These are phyloP conservation scores for Cucumis hystrix DNA, from an alignment of 306 rosid genomes.

Conservation along the genomic window DNA sequence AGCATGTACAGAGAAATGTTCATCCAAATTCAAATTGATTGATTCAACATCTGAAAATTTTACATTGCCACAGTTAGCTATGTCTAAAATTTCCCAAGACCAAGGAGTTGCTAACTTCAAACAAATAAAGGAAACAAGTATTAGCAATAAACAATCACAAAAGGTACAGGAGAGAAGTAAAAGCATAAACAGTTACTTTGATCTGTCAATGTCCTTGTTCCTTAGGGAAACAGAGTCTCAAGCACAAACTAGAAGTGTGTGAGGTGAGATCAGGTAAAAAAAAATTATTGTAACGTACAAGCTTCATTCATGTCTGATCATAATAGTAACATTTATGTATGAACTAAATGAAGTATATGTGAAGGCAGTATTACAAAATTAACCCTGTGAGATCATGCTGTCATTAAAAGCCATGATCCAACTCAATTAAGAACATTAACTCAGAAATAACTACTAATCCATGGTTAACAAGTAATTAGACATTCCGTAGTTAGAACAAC, in stretches of 20 bases:
- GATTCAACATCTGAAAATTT: conserved; percentile 48
- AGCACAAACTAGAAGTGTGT: not conserved
- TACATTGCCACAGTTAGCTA: not conserved
- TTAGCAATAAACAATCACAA: not conserved
- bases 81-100: not conserved
- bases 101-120: not conserved
- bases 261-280: not conserved
- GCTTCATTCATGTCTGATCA: no score
- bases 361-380: no score
- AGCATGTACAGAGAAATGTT: conserved; percentile 48
- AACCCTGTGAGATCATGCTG: conserved; percentile 4
- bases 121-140: not conserved
- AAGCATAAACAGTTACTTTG: not conserved
- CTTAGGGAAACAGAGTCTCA: not conserved
- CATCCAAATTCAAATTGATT: conserved; percentile 55
- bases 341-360: no score
- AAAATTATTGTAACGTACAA: no score
- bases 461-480: not conserved
- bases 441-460: not conserved
- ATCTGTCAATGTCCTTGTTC: not conserved
- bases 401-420: not conserved
- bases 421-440: not conserved
- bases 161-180: not conserved
- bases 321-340: no score
- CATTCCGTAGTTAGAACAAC: not conserved